Conservation (phyloP, 2,329 filamentous ascomycete genomes). For the Dryadomyces quercivorus region DNA sequence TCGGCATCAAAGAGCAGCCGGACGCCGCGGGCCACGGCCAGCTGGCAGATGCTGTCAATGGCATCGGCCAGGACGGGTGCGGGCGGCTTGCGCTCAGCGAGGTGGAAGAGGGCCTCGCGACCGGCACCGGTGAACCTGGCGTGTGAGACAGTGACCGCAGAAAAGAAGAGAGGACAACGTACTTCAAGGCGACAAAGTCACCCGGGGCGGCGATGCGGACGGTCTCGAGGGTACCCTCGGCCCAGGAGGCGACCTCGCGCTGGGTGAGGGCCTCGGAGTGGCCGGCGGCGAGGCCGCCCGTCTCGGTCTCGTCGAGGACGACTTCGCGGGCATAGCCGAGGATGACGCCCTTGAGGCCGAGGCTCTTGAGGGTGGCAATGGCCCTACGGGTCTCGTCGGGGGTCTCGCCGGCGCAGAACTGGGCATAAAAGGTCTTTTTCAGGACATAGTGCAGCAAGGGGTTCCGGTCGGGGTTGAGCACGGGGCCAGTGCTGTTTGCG, state of each 20-base stretch:
- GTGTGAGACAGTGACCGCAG: too few relatives aligned
- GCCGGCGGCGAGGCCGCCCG: constrained; percentile 29
- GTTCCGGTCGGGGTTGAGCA: constrained; percentile 67
- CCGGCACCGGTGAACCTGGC: constrained; percentile 70
- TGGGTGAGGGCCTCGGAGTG: constrained; percentile 36
- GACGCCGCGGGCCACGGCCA: constrained; percentile 57
- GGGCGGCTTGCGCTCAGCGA: constrained; percentile 51
- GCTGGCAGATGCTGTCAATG: constrained; percentile 62
- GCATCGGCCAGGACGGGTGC: constrained; percentile 52
- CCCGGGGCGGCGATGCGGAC: constrained; percentile 58
- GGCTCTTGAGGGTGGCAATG: constrained; percentile 51
- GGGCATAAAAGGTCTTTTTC: constrained; percentile 76
- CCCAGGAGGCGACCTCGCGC: constrained; percentile 59
- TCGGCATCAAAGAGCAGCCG: constrained; percentile 77
- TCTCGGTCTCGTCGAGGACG: constrained; percentile 48
- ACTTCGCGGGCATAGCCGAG: constrained; percentile 77
- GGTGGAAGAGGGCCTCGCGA: constrained; percentile 52
- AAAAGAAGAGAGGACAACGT: constrained; percentile 11
- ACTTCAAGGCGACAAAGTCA: constrained; percentile 57
- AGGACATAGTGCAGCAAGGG: constrained; percentile 56
- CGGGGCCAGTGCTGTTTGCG: constrained; percentile 52
- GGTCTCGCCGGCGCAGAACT: constrained; percentile 81
- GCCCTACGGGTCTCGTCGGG: constrained; percentile 54
- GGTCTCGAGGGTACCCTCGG: constrained; percentile 60
- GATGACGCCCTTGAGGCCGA: constrained; percentile 76